Percentiles rank a stretch among this genome's conserved stretches.
Evolutionary conservation across 176 grass and related monocot species (phyloP).

Genomic region (Canna indica): DNA sequence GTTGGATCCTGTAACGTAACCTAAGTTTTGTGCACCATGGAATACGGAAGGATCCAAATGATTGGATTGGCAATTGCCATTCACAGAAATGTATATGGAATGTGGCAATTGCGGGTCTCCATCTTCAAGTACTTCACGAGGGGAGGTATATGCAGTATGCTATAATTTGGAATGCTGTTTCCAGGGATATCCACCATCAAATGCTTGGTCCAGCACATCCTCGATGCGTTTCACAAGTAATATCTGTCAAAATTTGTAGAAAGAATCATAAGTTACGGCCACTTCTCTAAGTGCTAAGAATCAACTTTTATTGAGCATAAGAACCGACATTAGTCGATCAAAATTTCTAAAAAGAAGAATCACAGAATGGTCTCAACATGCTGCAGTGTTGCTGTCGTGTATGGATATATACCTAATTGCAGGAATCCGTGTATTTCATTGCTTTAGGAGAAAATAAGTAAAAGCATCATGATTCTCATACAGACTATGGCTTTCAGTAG

Average conservation of each 20-base stretch:
- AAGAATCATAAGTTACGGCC: background rate
- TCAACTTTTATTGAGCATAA: background rate
- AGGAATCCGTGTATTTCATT: background rate
- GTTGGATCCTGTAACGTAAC: background rate
- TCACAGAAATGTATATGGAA: background rate
- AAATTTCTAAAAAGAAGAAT: background rate
- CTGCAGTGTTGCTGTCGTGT: background rate
- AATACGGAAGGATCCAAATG: background rate
- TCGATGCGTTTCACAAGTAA: constrained; percentile 86
- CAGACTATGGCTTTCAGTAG: too few species aligned
- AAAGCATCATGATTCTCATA: too few species aligned
- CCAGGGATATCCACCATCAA: constrained; percentile 65
- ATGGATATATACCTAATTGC: background rate
- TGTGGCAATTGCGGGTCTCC: background rate
- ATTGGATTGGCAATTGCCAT: background rate
- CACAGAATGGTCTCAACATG: background rate
- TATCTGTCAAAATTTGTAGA: constrained; percentile 32
- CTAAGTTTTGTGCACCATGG: background rate
- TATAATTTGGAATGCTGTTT: constrained; percentile 65
- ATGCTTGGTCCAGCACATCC: constrained; percentile 85
- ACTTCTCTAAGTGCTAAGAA: too few species aligned
- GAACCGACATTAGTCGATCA: background rate
- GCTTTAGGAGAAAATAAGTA: background rate
- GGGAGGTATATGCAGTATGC: too few species aligned
- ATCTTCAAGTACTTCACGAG: background rate